These are phyloP conservation scores for Nitzschia palea DNA, from an alignment of 108 stramenopile species.

Conservation along the genomic window DNA sequence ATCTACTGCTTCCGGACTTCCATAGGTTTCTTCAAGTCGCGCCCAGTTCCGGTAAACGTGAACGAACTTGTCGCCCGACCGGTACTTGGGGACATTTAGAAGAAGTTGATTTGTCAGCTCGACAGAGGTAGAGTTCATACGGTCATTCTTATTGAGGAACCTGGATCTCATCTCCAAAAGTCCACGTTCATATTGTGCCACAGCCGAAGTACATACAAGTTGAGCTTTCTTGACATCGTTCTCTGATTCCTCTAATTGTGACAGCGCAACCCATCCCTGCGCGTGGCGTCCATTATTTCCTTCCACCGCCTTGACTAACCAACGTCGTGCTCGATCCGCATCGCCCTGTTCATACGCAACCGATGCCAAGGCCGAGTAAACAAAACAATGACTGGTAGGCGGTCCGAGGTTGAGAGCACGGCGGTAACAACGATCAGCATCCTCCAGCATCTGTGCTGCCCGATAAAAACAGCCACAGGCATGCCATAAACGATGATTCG, in stretches of 20 bases:
- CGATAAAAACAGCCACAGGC: conserved; percentile 79
- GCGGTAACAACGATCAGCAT: conserved; percentile 65
- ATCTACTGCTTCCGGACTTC: conserved; percentile 50
- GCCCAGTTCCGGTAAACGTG: conserved; percentile 77
- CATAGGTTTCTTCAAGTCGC: conserved; percentile 70
- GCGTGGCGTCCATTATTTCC: conserved; percentile 62
- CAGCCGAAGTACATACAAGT: conserved; percentile 47
- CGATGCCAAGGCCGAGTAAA: conserved; percentile 61
- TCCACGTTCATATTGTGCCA: conserved; percentile 39
- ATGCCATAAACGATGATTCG: conserved; percentile 79
- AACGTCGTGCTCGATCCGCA: conserved; percentile 43
- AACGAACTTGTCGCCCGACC: conserved; percentile 76
- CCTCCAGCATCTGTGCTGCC: conserved; percentile 67
- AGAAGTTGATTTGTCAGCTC: conserved; percentile 4
- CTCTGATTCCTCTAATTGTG: conserved; percentile 74
- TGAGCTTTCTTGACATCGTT: conserved; percentile 64
- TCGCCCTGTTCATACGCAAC: conserved; percentile 67
- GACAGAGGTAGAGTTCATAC: neutral
- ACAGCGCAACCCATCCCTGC: conserved; percentile 71
- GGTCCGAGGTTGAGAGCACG: conserved; percentile 50
- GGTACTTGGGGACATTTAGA: conserved; percentile 37
- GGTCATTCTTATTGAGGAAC: neutral
- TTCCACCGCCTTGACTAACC: conserved; percentile 46
- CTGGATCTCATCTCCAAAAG: conserved; percentile 22
- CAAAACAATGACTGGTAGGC: conserved; percentile 61